Evolutionary conservation across 2,329 filamentous ascomycete genomes (phyloP), one percentile per base, ranked within the genome.

Genomic region (Aspergillus ibericus): DNA sequence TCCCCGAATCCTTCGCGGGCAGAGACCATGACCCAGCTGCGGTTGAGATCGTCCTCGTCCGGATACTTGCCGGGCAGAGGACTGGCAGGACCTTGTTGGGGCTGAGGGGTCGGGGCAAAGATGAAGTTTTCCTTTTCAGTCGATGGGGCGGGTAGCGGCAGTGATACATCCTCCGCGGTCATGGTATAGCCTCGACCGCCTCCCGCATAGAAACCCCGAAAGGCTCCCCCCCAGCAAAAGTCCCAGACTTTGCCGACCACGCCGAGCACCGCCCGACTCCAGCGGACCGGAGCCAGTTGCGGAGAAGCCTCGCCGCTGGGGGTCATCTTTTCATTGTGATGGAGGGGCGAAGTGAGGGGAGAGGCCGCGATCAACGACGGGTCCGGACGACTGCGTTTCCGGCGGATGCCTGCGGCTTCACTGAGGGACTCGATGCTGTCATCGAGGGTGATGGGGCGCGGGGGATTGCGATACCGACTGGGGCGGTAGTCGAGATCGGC

Each of bases 151-250:
- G 51, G 34, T 60, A 56, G 36, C 40, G 29, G 34, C 34, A 36
- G 48, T 3, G 56, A 52, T 35, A 50, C 27, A 50, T 59, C 52
- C 20, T 50, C 55, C 52, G 71, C 59, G 25, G 80, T 72, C 65
- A 91, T 77, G 6, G 83, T 78, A 69, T 93, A 96, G 25, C 86
- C 87, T 59, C 81, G 81, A 8, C 93, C 93, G 3, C 89, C 91
- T 7, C 93, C 93, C 12, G 93, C 92, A 61, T 93, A 88, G 73
- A 97, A 97, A 0, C 93, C 93, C 55, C 84, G 83, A 69, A 97
- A 96, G 0, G 89, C 85, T 22, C 72, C 79, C 4, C 79, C 74
- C 72, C 81, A 90, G 78, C 93, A 96, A 68, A 96, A 95, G 65
- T 92, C 85, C 84, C 91, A 92, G 0, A 96, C 86, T 68, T 88